These are phyloP conservation scores for Golubevia pallescens DNA, from an alignment of 1,284 basidiomycete species.

Conservation along the genomic window DNA sequence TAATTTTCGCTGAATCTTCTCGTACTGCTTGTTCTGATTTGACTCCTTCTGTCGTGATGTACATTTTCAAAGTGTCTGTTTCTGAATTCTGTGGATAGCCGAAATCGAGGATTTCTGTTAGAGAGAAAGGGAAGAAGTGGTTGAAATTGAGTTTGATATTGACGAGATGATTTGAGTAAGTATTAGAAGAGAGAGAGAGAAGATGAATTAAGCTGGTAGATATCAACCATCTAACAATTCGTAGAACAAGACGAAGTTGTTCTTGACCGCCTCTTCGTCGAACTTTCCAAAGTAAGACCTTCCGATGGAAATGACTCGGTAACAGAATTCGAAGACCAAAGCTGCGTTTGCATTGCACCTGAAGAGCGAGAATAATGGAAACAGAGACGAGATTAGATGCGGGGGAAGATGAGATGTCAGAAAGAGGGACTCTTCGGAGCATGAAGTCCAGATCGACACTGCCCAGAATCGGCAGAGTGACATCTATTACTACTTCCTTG, in stretches of 20 bases:
- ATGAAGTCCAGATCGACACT: no score
- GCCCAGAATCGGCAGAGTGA: no score
- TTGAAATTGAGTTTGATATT: not conserved
- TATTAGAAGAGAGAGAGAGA: constrained; percentile 3
- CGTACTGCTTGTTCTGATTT: constrained; percentile 77
- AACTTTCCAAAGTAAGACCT: constrained; percentile 96
- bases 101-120: constrained; percentile 92
- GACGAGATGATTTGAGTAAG: not conserved
- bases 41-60: constrained; percentile 96
- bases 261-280: constrained; percentile 97
- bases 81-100: constrained; percentile 99
- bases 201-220: not conserved
- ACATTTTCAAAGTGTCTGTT: constrained; percentile 94
- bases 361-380: no score
- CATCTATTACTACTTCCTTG: not conserved
- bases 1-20: constrained; percentile 95
- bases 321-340: constrained; percentile 95
- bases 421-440: no score
- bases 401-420: not conserved
- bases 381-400: not conserved
- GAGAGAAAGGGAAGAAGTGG: not conserved
- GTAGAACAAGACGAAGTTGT: constrained; percentile 97
- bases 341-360: constrained; percentile 96
- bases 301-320: constrained; percentile 90
- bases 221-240: constrained; percentile 86